Conservation (phyloP, 352 stramenopile genomes). For the Globisporangium barbulae region DNA sequence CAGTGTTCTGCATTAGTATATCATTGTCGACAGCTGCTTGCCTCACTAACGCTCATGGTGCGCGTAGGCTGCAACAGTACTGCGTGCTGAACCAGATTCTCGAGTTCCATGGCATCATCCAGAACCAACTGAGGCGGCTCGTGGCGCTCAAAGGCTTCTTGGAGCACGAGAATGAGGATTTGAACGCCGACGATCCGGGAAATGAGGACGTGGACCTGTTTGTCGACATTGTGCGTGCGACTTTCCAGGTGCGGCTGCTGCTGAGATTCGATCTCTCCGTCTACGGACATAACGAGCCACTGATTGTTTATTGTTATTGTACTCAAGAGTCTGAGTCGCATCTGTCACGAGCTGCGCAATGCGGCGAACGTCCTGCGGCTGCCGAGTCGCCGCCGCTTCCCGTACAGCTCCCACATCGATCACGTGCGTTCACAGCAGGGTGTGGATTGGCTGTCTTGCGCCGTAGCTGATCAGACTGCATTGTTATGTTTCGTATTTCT, state of each 20-base stretch:
- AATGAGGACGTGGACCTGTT: slow-evolving; percentile 56
- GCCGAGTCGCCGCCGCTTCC: slow-evolving; percentile 72
- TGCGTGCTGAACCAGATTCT: slow-evolving; percentile 84
- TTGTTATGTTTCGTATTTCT: neutral
- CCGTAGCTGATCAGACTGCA: neutral
- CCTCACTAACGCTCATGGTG: neutral
- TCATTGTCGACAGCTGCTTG: neutral
- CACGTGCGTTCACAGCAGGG: slow-evolving; percentile 38
- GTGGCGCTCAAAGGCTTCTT: slow-evolving; percentile 51
- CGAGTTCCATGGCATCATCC: slow-evolving; percentile 72
- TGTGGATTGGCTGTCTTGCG: neutral
- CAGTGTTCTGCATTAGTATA: neutral
- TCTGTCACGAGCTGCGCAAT: slow-evolving; percentile 68
- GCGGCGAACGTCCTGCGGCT: slow-evolving; percentile 69
- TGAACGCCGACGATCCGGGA: slow-evolving; percentile 32
- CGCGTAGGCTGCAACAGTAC: slow-evolving; percentile 66
- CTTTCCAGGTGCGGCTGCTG: slow-evolving; percentile 26
- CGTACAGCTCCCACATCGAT: slow-evolving; percentile 76
- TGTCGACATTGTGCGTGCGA: slow-evolving; percentile 47
- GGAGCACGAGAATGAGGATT: slow-evolving; percentile 33
- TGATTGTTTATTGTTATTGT: neutral
- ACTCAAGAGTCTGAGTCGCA: slow-evolving; percentile 29
- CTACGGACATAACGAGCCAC: neutral
- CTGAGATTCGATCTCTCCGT: neutral
- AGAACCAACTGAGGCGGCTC: slow-evolving; percentile 50